These are phyloP conservation scores for Cercophora newfieldiana DNA, from an alignment of 495 filamentous ascomycete species.

Conservation along the genomic window DNA sequence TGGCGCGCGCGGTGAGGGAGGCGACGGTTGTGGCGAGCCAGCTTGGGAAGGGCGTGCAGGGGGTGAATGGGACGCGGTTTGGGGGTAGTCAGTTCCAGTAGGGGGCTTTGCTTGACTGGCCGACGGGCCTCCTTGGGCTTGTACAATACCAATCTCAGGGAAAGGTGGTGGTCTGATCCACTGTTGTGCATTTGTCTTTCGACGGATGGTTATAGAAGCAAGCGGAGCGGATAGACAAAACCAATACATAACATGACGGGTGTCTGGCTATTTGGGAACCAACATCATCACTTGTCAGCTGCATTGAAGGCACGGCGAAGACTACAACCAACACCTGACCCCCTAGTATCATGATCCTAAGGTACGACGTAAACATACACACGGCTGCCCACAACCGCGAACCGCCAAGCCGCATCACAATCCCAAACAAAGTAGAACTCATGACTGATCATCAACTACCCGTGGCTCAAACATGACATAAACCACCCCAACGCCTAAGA, in stretches of 20 bases:
- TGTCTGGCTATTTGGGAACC: neutral
- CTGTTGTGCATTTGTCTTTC: neutral
- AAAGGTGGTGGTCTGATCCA: neutral
- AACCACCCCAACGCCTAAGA: no score
- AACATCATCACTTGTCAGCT: neutral
- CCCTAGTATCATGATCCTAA: neutral
- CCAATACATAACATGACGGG: neutral
- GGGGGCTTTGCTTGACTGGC: neutral
- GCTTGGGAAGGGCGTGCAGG: constrained; percentile 59
- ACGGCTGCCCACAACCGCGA: no score
- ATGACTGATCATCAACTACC: no score
- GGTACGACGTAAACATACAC: no score
- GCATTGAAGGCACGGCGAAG: neutral
- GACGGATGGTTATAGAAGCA: neutral
- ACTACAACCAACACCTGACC: neutral
- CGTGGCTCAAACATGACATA: neutral
- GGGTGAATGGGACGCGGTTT: constrained; percentile 43
- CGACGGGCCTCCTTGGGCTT: neutral
- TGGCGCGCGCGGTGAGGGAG: constrained; percentile 73
- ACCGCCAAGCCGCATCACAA: neutral
- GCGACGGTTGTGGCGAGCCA: constrained; percentile 74
- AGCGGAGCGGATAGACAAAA: neutral
- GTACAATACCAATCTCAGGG: neutral
- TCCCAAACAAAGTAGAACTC: neutral
- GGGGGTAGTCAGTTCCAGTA: constrained; percentile 22